phyloP scores from a whole-genome alignment of 805 yeast species.

The Metschnikowia borealis region DNA sequence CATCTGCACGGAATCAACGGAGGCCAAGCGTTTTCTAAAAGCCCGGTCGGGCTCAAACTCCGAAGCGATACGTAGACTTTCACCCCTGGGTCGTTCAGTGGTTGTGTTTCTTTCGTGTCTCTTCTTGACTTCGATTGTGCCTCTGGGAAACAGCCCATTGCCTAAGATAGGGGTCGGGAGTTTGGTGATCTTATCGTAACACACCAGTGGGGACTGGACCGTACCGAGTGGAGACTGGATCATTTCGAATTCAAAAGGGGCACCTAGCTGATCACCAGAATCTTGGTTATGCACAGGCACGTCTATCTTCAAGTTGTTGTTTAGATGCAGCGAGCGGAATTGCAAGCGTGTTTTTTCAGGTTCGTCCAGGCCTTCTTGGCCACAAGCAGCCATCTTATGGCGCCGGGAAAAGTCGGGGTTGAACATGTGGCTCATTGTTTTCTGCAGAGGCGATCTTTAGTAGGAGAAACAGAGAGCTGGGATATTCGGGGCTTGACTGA shows the following conservation, averaged over 20 bases:
- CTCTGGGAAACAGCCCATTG: constrained; percentile 9
- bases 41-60: constrained; percentile 11
- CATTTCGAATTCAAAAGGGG: constrained; percentile 9
- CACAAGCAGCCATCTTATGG: not conserved
- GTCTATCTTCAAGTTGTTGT: constrained; percentile 9
- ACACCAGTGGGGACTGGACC: constrained; percentile 5
- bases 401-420: not conserved
- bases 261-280: constrained; percentile 6
- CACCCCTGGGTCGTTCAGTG: not conserved
- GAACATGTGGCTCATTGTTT: constrained; percentile 1
- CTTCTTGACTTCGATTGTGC: constrained; percentile 10
- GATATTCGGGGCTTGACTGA: not conserved
- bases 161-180: constrained; percentile 43
- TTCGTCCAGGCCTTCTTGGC: not conserved
- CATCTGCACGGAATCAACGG: not conserved
- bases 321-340: constrained; percentile 1
- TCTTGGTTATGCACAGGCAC: constrained; percentile 7
- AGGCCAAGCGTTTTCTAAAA: constrained; percentile 2
- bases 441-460: not conserved
- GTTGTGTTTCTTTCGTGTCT: not conserved
- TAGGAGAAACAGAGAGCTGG: not conserved
- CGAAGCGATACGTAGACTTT: constrained; percentile 10
- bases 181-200: constrained; percentile 35
- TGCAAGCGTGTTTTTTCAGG: not conserved
- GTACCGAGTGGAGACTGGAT: not conserved